Percentiles rank a stretch among this genome's conserved stretches.
These are phyloP conservation scores for Erythrophleum ivorense DNA, from an alignment of 331 rosid species.

Conservation along the genomic window DNA sequence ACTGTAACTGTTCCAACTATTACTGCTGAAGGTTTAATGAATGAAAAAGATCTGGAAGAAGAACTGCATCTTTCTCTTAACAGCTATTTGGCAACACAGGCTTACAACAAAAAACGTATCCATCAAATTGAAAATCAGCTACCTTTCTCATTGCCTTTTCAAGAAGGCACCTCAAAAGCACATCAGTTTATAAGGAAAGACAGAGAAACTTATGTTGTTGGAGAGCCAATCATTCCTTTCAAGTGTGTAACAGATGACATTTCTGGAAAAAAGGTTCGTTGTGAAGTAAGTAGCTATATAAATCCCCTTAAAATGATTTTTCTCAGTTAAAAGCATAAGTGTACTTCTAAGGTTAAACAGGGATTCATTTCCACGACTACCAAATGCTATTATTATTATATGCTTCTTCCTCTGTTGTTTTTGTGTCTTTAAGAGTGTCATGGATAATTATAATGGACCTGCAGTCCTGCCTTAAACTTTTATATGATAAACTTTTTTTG, in stretches of 20 bases:
- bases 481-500: not conserved
- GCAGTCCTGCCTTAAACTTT: conserved; percentile 1
- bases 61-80: conserved; percentile 74
- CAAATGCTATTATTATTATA: conserved; percentile 45
- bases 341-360: conserved; percentile 47
- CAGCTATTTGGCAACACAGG: conserved; percentile 51
- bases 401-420: not conserved
- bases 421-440: not conserved
- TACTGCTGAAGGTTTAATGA: conserved; percentile 47
- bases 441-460: not conserved
- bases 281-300: conserved; percentile 51
- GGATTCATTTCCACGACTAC: conserved; percentile 46
- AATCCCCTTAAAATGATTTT: conserved; percentile 42
- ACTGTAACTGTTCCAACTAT: conserved; percentile 47
- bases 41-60: conserved; percentile 56
- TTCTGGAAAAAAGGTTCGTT: conserved; percentile 52
- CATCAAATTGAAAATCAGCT: conserved; percentile 56
- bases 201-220: conserved; percentile 52
- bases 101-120: conserved; percentile 54
- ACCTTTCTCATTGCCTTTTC: conserved; percentile 55
- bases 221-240: conserved; percentile 51
- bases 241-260: conserved; percentile 45
- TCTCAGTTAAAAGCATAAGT: conserved; percentile 45
- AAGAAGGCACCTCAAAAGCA: conserved; percentile 57
- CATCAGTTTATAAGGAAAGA: conserved; percentile 56